Percentiles rank a stretch among this genome's conserved stretches.
phyloP scores from a whole-genome alignment of 163 green algal genomes.

The Scenedesmus sp. region DNA sequence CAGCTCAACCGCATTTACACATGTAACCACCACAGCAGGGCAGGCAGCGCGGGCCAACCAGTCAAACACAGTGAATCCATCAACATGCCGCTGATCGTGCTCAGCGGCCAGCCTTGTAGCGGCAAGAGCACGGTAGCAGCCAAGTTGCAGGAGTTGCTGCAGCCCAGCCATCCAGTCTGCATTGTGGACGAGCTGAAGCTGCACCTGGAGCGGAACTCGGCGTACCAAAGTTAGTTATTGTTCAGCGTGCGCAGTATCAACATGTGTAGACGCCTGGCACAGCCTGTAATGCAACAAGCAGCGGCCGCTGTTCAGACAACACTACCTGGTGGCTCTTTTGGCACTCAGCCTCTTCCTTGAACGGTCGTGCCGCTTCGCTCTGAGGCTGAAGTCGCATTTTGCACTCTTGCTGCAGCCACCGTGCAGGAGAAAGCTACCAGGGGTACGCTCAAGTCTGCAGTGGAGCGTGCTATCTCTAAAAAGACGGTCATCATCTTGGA shows the following conservation, averaged over 20 bases:
- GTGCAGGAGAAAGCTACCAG: constrained; percentile 90
- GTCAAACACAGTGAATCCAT: too few species aligned
- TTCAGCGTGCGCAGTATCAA: not conserved
- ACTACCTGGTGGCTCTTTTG: too few species aligned
- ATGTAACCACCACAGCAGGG: not conserved
- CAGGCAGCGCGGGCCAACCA: not conserved
- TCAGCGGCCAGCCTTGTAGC: constrained; percentile 89
- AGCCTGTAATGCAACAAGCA: not conserved
- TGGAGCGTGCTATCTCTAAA: constrained; percentile 80
- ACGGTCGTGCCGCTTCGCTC: too few species aligned
- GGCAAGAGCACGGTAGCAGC: constrained; percentile 84
- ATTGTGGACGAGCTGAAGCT: constrained; percentile 84
- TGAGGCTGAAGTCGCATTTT: not conserved
- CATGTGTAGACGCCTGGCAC: not conserved
- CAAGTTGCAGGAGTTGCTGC: constrained; percentile 62
- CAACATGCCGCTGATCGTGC: constrained; percentile 78
- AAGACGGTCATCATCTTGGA: constrained; percentile 87
- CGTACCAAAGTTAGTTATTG: constrained; percentile 78
- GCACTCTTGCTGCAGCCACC: constrained; percentile 67
- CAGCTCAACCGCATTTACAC: not conserved
- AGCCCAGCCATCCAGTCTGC: constrained; percentile 41
- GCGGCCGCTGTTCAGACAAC: not conserved
- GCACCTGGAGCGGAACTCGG: constrained; percentile 75
- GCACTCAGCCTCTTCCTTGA: not conserved
- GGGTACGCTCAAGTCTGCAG: constrained; percentile 78